Base-by-base conservation (phyloP, 129 eudicot genomes). In the Escallonia herrerae region DNA sequence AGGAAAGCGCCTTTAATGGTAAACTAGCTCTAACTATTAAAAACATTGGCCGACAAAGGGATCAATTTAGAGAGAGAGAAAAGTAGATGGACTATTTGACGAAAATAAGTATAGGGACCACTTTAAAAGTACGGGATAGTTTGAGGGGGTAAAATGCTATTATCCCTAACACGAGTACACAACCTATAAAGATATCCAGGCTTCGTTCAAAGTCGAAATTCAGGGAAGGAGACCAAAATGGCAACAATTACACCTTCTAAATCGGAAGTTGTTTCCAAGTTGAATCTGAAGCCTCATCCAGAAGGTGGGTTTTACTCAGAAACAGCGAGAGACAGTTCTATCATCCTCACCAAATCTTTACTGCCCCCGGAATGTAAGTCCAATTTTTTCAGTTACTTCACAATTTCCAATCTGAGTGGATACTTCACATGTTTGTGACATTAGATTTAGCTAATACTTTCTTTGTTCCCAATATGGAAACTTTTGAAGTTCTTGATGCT, bases 241-340 rank as follows among this genome's bases (percentile, higher is more conserved):
- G 69, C 69, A 54, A 47, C 66, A 15, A 65, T 63, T 2, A 81
- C 79, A 56, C 60, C 87, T 42, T 81, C 91, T 3, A 73, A 22
- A 22, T 49, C 54, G 12, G 54, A 77, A 48, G 65, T 91, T 5
- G 81, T 76, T 2, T 67, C 49, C 10, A 91, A 87, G 73, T 63
- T 91, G 72, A 74, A 85, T 48, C 95, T 91, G 46, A 68, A 82
- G 63, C 76, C 97, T 41, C 88, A 91, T 43, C 90, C 89, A 9
- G 96, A 91, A 83, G 97, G 97, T 33, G 97, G 97, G 4, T 87
- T 76, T 59, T 91, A 56, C 74, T 53, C 72, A 0, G 97, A 91
- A 79, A 85, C 90, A 0, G 79, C 85, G 65, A 91, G 97, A 66
- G 97, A 91, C 76, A 66, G 74, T 47, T 87, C 97, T 9, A 71